These are phyloP conservation scores for Apiotrichum sp. DNA, from an alignment of 1,284 basidiomycete genomes.

Conservation along the genomic window DNA sequence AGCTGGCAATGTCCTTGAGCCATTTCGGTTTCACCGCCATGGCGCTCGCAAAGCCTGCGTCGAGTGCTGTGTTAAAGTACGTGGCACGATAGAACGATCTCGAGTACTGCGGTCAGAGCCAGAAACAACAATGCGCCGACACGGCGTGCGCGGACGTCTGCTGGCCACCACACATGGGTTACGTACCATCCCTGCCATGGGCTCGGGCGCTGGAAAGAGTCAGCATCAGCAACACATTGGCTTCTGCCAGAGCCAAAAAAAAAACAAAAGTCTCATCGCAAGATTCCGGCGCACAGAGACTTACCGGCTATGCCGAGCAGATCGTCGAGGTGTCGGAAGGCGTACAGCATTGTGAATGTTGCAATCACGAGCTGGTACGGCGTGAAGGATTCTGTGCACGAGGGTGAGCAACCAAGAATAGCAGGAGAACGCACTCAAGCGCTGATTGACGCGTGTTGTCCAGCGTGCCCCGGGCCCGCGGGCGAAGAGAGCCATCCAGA, in stretches of 20 bases:
- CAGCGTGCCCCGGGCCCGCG: conserved; percentile 27
- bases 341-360: conserved; percentile 77
- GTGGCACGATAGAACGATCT: conserved; percentile 93
- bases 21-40: conserved; percentile 89
- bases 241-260: background rate
- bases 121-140: background rate
- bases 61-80: conserved; percentile 89
- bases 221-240: background rate
- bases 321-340: conserved; percentile 77
- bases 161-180: no score
- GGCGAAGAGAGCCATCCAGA: conserved; percentile 33
- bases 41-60: conserved; percentile 93
- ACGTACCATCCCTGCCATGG: conserved; percentile 74
- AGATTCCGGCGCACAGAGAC: conserved; percentile 30
- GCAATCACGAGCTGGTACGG: conserved; percentile 91
- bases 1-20: conserved; percentile 76
- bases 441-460: conserved; percentile 38
- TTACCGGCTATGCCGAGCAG: conserved; percentile 74
- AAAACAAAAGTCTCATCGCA: background rate
- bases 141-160: background rate
- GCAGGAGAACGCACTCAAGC: conserved; percentile 33
- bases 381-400: conserved; percentile 65
- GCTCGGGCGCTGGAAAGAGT: conserved; percentile 70
- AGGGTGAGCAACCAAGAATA: conserved; percentile 57
- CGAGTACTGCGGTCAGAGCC: conserved; percentile 61